Evolutionary conservation across 805 yeast species (phyloP).

Genomic region (Pichia nakasei): DNA sequence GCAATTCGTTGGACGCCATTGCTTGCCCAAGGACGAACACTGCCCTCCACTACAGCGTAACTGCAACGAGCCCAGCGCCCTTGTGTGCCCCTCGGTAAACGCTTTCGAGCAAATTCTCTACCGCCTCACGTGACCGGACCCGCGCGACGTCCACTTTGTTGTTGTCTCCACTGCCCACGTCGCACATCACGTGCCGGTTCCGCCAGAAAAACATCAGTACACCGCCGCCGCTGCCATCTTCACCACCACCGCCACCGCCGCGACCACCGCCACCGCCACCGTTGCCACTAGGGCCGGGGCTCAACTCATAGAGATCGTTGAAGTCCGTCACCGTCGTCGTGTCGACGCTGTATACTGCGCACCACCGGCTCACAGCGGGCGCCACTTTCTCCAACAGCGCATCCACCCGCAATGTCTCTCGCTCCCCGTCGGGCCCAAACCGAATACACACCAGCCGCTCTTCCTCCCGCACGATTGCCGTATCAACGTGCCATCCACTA

Average conservation of each 20-base stretch:
- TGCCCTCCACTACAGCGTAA: background rate
- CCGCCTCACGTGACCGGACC: constrained; percentile 41
- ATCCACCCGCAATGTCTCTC: constrained; percentile 85
- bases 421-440: constrained; percentile 73
- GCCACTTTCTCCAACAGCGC: constrained; percentile 72
- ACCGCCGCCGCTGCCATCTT: no score
- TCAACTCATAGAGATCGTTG: constrained; percentile 80
- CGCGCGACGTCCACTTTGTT: constrained; percentile 88
- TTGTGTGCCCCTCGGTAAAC: constrained; percentile 85
- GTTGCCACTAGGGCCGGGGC: no score
- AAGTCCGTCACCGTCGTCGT: constrained; percentile 86
- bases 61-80: constrained; percentile 81
- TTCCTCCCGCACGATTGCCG: constrained; percentile 87
- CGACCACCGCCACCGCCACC: no score
- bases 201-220: constrained; percentile 89
- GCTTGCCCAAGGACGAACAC: background rate
- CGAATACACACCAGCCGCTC: constrained; percentile 81
- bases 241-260: no score
- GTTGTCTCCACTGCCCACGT: constrained; percentile 96
- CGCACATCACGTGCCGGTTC: constrained; percentile 96
- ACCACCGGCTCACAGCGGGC: constrained; percentile 80
- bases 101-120: constrained; percentile 75
- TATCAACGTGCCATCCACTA: constrained; percentile 97
- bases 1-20: constrained; percentile 33
- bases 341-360: constrained; percentile 81